Conservation (phyloP, 495 filamentous ascomycete species). For the Tuber indicum region DNA sequence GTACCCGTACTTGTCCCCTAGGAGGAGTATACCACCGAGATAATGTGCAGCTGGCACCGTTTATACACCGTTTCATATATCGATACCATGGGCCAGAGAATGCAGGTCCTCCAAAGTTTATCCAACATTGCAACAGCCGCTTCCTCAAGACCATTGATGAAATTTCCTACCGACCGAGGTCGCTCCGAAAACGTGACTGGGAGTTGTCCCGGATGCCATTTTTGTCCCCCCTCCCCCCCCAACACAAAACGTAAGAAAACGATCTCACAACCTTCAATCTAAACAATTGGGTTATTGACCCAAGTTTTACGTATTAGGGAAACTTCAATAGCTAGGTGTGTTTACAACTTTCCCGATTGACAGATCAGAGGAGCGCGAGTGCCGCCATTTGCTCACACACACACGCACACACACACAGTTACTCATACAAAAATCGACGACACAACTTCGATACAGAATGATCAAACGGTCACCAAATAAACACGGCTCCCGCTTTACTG, state of each 20-base stretch:
- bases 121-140: neutral
- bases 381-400: neutral
- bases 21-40: neutral
- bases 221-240: neutral
- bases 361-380: neutral
- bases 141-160: neutral
- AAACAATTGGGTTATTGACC: neutral
- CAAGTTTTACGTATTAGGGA: neutral
- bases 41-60: neutral
- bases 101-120: neutral
- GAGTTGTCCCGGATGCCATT: neutral
- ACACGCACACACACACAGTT: neutral
- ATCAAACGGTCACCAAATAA: neutral
- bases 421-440: neutral
- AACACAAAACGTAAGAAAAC: neutral
- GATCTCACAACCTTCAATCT: neutral
- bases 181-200: neutral
- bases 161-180: neutral
- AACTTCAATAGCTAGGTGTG: neutral
- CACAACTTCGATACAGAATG: neutral
- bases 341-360: neutral
- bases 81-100: neutral
- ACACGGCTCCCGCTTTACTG: neutral
- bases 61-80: neutral
- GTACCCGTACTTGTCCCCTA: neutral